Base-by-base conservation (phyloP, 164 flowering plant genomes). In the Magnolia officinalis region DNA sequence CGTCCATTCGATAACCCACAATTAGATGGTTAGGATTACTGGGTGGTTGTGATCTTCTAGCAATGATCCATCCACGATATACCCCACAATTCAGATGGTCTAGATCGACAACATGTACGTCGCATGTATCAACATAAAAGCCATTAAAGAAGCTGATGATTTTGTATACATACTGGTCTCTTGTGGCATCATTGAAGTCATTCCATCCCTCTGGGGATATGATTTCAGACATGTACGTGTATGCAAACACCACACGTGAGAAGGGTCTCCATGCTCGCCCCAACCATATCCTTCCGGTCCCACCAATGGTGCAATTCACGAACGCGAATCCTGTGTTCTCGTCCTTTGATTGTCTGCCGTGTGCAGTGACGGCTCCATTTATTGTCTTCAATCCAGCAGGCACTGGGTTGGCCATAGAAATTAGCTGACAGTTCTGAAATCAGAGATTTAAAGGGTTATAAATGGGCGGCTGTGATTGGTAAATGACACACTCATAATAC, bases 221-320 rank as follows among this genome's bases (percentile, higher is more conserved):
- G 74, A 96, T 89, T 70, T 90, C 92, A n/a, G 96, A 58, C 95
- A 94, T 89, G 80, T 75, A 51, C 0, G 96, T 85, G 81, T 71
- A 80, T 3, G 93, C 89, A 71, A 90, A 96, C 10, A 94, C 78
- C 1, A 91, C 97, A 0, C 91, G 89, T 3, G 99, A 93, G 76
- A 84, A 96, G 2, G 99, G 96, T 75, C 91, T 64, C 99, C 99
- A 96, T 8, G 99, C 98, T 51, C 99, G 87, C 6, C 99, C 99
- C 0, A 96, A 85, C 98, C 96, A 96, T 49, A 91, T 82, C 76
- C 96, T 83, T 52, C 99, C 99, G 0, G 84, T 91, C 4, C 99
- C 99, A 74, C 99, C 98, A 0, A 96, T 63, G 68, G 19, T 84
- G 82, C 98, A 90, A 72, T 90, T 90, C 13, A 87, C 84, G 64